Evolutionary conservation across 768 basidiomycete species (phyloP), one percentile per base, ranked within the genome.

Genomic region (Calocera viscosa): DNA sequence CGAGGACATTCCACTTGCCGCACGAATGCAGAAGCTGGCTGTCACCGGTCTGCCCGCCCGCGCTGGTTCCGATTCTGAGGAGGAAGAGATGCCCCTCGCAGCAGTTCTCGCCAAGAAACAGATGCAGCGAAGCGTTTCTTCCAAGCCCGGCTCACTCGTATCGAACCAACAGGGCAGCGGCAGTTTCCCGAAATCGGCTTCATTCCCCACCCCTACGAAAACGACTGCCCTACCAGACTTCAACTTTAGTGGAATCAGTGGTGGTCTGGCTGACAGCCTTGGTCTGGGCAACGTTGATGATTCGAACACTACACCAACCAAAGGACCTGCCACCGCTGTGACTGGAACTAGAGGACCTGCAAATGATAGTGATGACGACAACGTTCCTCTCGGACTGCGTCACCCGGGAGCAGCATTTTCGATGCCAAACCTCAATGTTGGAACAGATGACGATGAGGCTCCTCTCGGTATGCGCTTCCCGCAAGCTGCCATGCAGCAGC

Each of bases 21-120:
- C 53, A 5, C 24, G 53, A 7, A 60, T 60, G 53, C 53, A 60
- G 53, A 60, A 60, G 53, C 53, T 60, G 11, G 53, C 53, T 2
- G 26, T 26, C 53, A 60, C 70, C 47, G 63, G 43, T 12, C 64
- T 68, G 30, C 65, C 67, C 7, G 66, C 53, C 28, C 49, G 40
- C 8, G 38, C 30, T 8, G 53, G 53, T 19, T 82, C 80, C 64
- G 81, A 81, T 22, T 84, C 85, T 69, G 89, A 88, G 68, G 90
- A 90, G 65, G 90, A 92, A 70, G 90, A 93, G 76, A 70, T 91
- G 47, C 91, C 91, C 1, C 79, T 93, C 10, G 83, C 85, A 28
- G 83, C 82, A 1, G 83, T 87, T 8, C 77, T 85, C n/a, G 78
- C 79, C 66, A 82, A 83, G 38, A 60, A 60, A 19, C 53, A 60